Base-by-base conservation (phyloP, 768 basidiomycete species). In the Auricularia cornea region DNA sequence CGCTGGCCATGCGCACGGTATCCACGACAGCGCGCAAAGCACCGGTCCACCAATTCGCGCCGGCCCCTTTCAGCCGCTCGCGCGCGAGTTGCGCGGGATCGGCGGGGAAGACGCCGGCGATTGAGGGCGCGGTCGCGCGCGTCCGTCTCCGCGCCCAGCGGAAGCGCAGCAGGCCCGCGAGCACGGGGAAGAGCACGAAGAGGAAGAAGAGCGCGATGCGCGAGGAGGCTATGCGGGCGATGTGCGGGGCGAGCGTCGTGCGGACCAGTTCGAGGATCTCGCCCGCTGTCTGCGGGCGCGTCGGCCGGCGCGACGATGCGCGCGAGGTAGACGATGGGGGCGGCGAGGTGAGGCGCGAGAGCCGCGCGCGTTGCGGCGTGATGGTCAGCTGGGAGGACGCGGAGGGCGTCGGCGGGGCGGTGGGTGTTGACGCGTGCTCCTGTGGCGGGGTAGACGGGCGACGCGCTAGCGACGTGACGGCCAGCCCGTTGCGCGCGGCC, bases 161-260 rank as follows among this genome's bases (percentile, higher is more conserved):
- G 35, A 38, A 38, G 35, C 35, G 35, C 2, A 38, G 8, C 35
- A 38, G 35, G 23, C 28, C 54, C 18, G 57, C 64, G 23, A 81
- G 61, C 3, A 79, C 10, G 1, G 81, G 79, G 6, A 82, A 61
- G 3, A 81, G 68, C 35, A 82, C 63, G 60, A 79, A 73, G 26
- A 82, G 64, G 11, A 79, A 48, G 11, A 73, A 59, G 59, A 87
- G 75, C 6, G 83, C 81, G 1, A 81, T 74, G 63, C 84, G 64
- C 64, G 78, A 82, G 66, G 82, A 75, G 35, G 75, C 29, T 57
- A 56, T 14, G 60, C n/a, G 14, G 3, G 71, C 79, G 61, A 87
- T 71, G 69, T 84, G 83, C 0, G 80, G 80, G 20, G 73, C 72
- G 30, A 87, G 65, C 16, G 75, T 79, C 33, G 81, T 78, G 63